Conservation (phyloP, 2,329 filamentous ascomycete genomes). For the Emmonsia crescens region DNA sequence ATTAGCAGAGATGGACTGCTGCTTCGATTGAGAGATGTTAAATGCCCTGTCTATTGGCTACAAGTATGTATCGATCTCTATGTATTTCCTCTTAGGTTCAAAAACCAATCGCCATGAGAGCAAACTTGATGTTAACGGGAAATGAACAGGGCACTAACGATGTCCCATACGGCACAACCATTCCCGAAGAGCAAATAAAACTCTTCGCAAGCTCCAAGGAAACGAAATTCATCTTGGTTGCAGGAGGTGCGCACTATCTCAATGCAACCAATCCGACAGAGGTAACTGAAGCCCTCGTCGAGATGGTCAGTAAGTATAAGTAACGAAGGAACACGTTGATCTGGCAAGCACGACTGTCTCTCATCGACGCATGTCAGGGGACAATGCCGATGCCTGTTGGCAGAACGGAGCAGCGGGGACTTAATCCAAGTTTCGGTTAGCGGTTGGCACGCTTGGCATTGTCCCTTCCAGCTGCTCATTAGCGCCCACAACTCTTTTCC, state of each 20-base stretch:
- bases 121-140: neutral
- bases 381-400: neutral
- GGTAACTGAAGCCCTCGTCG: constrained; percentile 35
- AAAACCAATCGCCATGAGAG: no score
- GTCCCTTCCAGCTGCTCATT: no score
- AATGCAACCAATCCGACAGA: constrained; percentile 37
- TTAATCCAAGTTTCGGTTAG: no score
- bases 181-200: constrained; percentile 34
- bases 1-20: constrained; percentile 40
- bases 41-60: constrained; percentile 43
- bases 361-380: no score
- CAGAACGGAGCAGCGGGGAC: neutral
- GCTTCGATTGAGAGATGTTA: constrained; percentile 35
- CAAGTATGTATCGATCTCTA: constrained; percentile 26
- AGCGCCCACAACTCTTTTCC: no score
- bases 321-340: neutral
- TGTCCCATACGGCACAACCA: neutral
- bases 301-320: constrained; percentile 21
- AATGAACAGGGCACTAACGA: constrained; percentile 1
- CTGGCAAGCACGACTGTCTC: neutral
- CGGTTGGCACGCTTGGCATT: no score
- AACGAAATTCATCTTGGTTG: constrained; percentile 33
- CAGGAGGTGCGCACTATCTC: constrained; percentile 42
- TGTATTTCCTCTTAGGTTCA: no score
- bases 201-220: constrained; percentile 36